Evolutionary conservation across 2,329 filamentous ascomycete genomes (phyloP).

Genomic region (Aspergillus felis): DNA sequence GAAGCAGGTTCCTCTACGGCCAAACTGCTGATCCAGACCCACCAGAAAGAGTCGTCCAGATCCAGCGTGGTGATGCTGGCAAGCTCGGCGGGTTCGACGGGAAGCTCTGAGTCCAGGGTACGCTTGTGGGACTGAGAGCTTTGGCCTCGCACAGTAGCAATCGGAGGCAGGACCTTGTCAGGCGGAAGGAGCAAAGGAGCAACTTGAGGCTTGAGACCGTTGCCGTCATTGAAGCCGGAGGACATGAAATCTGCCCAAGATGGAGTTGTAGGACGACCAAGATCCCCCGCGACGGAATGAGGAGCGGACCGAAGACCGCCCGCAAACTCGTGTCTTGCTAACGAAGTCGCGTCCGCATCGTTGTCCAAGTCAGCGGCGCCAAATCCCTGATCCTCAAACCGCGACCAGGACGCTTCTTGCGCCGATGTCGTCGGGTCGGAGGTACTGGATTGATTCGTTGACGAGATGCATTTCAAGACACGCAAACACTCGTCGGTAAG

Average conservation of each 20-base stretch:
- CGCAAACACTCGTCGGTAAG: conserved; percentile 91
- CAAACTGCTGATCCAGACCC: conserved; percentile 98
- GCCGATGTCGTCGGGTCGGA: conserved; percentile 68
- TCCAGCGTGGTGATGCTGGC: conserved; percentile 84
- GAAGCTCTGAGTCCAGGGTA: conserved; percentile 62
- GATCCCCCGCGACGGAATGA: conserved; percentile 61
- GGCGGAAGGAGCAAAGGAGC: conserved; percentile 77
- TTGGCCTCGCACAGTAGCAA: conserved; percentile 65
- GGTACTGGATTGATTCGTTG: conserved; percentile 78
- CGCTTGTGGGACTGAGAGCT: conserved; percentile 83
- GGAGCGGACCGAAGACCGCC: conserved; percentile 62
- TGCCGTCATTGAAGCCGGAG: conserved; percentile 80
- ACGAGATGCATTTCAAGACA: conserved; percentile 83
- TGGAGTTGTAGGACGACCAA: conserved; percentile 83
- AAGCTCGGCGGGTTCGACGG: conserved; percentile 85
- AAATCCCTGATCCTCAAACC: conserved; percentile 94
- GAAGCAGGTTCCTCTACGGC: conserved; percentile 81
- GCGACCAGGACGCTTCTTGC: conserved; percentile 88
- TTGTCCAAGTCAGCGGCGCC: conserved; percentile 68
- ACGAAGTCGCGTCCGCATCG: conserved; percentile 37
- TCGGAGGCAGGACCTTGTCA: conserved; percentile 84
- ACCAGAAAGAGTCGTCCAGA: conserved; percentile 96
- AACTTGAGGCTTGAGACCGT: conserved; percentile 55
- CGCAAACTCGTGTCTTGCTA: conserved; percentile 35
- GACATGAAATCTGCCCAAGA: conserved; percentile 98